Evolutionary conservation across 2,329 filamentous ascomycete species (phyloP), one percentile per base, ranked within the genome.

Genomic region (Colletotrichum salicis): DNA sequence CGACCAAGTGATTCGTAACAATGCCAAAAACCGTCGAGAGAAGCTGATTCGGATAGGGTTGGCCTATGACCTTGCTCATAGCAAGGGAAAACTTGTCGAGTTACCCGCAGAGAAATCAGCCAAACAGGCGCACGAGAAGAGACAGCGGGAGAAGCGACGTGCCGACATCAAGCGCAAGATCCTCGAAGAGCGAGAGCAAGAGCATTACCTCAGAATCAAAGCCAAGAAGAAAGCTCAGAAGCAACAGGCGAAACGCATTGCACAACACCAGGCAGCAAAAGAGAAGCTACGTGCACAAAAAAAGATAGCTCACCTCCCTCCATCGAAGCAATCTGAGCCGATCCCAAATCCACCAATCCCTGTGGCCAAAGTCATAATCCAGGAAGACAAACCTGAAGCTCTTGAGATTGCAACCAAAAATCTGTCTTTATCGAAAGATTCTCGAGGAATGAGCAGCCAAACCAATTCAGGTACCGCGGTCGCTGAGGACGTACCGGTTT

Each of bases 1-100:
- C 19, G 91, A 94, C 73, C 88, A 94, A 48, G 90, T 93, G 1
- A 89, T 96, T 29, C 88, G 89, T 61, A 84, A 86, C 8, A 89
- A 90, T 67, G 93, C 91, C 67, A 88, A 89, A 64, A 84, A 84
- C 2, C 83, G 87, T 5, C 80, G 93, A 31, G 93, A 94, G 76
- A 97, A 97, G 80, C 86, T 97, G 2, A 86, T 91, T 1, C 85
- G 90, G 12, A 90, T 92, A n/a, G 92, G 92, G 1, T 85, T 91
- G 63, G 90, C 90, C 1, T 93, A 93, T 73, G 92, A 94, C 74
- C 85, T 93, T 6, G 91, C 92, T 0, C 91, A 93, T 78, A 88
- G 89, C 73, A 93, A 93, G 78, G 91, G 89, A 4, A 84, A 83
- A 33, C 76, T 86, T 31, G 80, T 85, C 12, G 87, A 89, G 75